These are phyloP conservation scores for Dimargaris cristalligena DNA, from an alignment of 192 early-diverging fungal species.

Conservation along the genomic window DNA sequence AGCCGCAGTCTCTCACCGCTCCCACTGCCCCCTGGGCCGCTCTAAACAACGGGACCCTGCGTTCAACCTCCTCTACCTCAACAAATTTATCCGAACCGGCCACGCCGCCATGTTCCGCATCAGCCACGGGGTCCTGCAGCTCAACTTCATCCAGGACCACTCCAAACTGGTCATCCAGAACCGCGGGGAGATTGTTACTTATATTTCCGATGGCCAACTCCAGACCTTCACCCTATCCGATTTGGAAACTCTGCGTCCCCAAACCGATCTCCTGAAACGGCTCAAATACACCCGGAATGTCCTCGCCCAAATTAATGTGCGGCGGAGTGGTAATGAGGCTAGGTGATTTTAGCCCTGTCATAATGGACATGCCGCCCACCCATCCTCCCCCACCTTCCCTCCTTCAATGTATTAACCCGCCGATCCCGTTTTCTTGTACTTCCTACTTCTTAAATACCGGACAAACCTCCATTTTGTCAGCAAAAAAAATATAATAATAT, in stretches of 20 bases:
- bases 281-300: conserved; percentile 9
- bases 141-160: conserved; percentile 9
- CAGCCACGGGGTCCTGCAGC: conserved; percentile 11
- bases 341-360: no score
- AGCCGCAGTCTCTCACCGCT: neutral
- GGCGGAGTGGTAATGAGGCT: neutral
- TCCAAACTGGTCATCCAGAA: conserved; percentile 8
- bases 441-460: no score
- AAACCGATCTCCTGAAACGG: conserved; percentile 8
- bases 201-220: conserved; percentile 2
- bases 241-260: neutral
- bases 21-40: conserved; percentile 1
- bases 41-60: conserved; percentile 7
- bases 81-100: conserved; percentile 11
- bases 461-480: no score
- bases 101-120: conserved; percentile 11
- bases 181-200: conserved; percentile 8
- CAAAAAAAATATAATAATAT: no score
- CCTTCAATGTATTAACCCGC: no score
- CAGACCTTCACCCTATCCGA: neutral
- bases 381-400: no score
- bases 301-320: conserved; percentile 2
- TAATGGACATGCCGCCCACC: no score
- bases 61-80: conserved; percentile 5
- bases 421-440: no score